These are phyloP conservation scores for Diaporthe vexans DNA, from an alignment of 2,329 filamentous ascomycete genomes.

Conservation along the genomic window DNA sequence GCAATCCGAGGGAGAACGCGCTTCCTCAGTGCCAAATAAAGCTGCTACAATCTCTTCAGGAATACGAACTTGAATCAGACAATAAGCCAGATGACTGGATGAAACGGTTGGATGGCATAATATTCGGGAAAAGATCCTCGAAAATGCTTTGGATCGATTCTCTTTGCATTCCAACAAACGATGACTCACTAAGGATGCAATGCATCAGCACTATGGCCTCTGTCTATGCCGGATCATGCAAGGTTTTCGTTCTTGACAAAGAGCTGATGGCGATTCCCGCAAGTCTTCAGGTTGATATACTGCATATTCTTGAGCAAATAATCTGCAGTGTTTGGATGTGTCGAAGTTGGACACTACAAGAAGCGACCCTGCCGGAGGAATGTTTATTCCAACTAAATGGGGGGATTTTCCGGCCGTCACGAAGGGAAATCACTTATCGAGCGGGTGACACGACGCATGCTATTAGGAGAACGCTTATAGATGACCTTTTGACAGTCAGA, in stretches of 20 bases:
- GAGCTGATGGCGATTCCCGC: neutral
- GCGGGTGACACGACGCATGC: neutral
- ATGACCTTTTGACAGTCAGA: neutral
- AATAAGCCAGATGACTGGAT: neutral
- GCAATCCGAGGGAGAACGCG: slow-evolving; percentile 10
- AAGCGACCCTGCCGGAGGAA: neutral
- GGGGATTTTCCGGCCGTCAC: neutral
- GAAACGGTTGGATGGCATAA: neutral
- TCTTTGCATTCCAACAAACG: neutral
- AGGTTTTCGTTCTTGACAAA: neutral
- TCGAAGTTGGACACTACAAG: slow-evolving; percentile 10
- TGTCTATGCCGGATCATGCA: neutral
- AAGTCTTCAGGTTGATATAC: neutral
- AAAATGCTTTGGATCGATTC: neutral
- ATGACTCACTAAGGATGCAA: neutral
- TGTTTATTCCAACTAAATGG: neutral
- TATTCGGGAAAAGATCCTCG: neutral
- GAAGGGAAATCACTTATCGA: neutral
- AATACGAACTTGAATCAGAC: neutral
- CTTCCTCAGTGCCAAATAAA: neutral
- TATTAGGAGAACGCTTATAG: neutral
- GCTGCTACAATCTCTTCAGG: neutral
- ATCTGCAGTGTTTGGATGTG: slow-evolving; percentile 1
- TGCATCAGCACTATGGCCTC: neutral
- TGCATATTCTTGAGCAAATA: neutral